Percentiles rank a stretch among this genome's conserved stretches.
Evolutionary conservation across 1,284 basidiomycete species (phyloP).

Genomic region (Schizophyllum commune): DNA sequence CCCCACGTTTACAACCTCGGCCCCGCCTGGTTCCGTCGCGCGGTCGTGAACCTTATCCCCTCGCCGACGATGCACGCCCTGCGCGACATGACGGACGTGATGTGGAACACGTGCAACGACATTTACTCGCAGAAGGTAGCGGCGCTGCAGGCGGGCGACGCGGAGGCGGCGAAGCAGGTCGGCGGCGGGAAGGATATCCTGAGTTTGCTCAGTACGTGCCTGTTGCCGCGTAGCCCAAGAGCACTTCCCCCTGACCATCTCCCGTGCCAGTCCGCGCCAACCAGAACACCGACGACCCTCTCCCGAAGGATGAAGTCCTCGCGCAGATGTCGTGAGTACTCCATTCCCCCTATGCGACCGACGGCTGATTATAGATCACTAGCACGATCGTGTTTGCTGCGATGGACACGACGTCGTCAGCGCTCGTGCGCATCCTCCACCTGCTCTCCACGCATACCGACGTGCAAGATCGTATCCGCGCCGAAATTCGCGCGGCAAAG

Average conservation of each 20-base stretch:
- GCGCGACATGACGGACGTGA: slow-evolving; percentile 29
- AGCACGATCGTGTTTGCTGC: slow-evolving; percentile 28
- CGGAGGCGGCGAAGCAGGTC: slow-evolving; percentile 13
- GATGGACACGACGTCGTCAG: slow-evolving; percentile 29
- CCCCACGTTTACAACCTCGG: slow-evolving; percentile 20
- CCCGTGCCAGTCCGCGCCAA: slow-evolving; percentile 3
- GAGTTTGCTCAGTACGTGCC: slow-evolving; percentile 30
- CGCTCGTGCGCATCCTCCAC: slow-evolving; percentile 28
- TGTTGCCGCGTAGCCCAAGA: background rate
- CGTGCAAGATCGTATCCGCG: slow-evolving; percentile 27
- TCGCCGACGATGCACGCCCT: slow-evolving; percentile 25
- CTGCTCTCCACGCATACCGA: slow-evolving; percentile 24
- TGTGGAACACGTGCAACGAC: slow-evolving; percentile 21
- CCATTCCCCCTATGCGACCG: background rate
- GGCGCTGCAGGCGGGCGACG: slow-evolving; percentile 28
- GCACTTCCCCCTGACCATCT: too few relatives aligned
- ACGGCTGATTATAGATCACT: slow-evolving; percentile 6
- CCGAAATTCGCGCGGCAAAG: slow-evolving; percentile 23
- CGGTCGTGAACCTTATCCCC: slow-evolving; percentile 28
- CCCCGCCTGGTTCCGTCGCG: slow-evolving; percentile 26
- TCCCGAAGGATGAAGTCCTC: slow-evolving; percentile 11
- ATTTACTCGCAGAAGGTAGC: slow-evolving; percentile 26
- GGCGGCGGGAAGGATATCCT: slow-evolving; percentile 38
- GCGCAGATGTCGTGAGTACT: slow-evolving; percentile 9
- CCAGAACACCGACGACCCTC: slow-evolving; percentile 6